Base-by-base conservation (phyloP, 306 rosid species). In the Carpinus fangiana region DNA sequence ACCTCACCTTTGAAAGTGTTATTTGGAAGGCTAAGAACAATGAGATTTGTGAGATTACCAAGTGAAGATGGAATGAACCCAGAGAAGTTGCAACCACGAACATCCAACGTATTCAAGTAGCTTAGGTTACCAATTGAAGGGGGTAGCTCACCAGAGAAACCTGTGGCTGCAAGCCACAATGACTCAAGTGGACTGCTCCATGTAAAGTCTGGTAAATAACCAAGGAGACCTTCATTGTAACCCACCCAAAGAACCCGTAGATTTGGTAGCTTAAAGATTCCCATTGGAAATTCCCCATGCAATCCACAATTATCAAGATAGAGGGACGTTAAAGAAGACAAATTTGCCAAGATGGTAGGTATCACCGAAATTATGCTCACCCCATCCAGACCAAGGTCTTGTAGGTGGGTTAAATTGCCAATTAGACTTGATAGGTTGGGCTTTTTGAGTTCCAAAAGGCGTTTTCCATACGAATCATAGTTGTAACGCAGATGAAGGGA, bases 221-320 rank as follows among this genome's bases (percentile, higher is more conserved):
- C 60, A 18, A 18, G 18, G 60, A 54, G 21, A 5, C 21, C 23
- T 54, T 54, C 21, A 5, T 54, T 7, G 23, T 5, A 0, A 16
- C 23, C 23, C 8, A 54, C 7, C 0, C 0, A 0, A 17, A 54
- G 60, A 16, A 17, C 2, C 8, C 7, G 7, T 6, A 54, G 9
- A 18, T 54, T 54, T 54, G 82, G 76, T 13, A 71, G 61, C 3
- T 70, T 51, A 53, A 76, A 70, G 4, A 81, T 72, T 13, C 21
- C 10, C 17, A 10, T 60, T 1, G 84, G 80, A 36, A 75, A 69
- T 8, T 57, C 51, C 5, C 80, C 84, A 18, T 47, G 2, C 53
- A 78, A 34, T 2, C 4, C 2, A 61, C 65, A 78, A 0, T 0
- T 2, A 13, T 12, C 28, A 52, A 65, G 70, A 65, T 5, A 0